phyloP scores from a whole-genome alignment of 495 filamentous ascomycete species.

The Aspergillus incahuasiensis region DNA sequence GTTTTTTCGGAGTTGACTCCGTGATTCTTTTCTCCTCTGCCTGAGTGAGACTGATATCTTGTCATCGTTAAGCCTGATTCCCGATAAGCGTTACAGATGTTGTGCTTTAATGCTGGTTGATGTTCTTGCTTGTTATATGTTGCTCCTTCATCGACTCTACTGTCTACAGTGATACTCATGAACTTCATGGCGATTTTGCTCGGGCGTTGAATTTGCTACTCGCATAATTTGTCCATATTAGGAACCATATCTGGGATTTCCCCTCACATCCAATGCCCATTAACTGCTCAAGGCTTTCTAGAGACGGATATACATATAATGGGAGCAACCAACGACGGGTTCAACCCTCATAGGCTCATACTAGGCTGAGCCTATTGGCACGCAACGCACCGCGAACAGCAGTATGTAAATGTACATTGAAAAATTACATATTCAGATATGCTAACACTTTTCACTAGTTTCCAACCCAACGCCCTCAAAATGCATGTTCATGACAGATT shows the following conservation, averaged over 20 bases:
- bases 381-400: neutral
- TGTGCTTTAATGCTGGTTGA: constrained; percentile 10
- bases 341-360: no score
- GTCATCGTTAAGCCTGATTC: constrained; percentile 19
- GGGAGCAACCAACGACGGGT: no score
- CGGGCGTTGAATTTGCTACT: constrained; percentile 28
- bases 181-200: constrained; percentile 32
- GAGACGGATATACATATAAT: no score
- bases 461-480: constrained; percentile 14
- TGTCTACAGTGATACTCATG: constrained; percentile 38
- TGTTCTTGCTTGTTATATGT: constrained; percentile 9
- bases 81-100: constrained; percentile 18
- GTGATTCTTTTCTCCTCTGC: neutral
- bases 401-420: neutral
- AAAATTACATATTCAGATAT: neutral
- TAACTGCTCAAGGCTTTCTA: no score
- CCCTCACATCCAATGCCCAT: neutral
- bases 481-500: constrained; percentile 12
- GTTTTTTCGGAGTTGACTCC: constrained; percentile 7
- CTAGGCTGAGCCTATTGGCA: neutral
- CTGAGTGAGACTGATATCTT: constrained; percentile 5
- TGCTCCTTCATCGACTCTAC: constrained; percentile 11
- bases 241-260: constrained; percentile 1
- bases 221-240: neutral
- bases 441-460: constrained; percentile 3